Percentiles rank a stretch among this genome's conserved stretches.
Conservation (phyloP, 2,329 filamentous ascomycete species). For the Fusarium napiforme region DNA sequence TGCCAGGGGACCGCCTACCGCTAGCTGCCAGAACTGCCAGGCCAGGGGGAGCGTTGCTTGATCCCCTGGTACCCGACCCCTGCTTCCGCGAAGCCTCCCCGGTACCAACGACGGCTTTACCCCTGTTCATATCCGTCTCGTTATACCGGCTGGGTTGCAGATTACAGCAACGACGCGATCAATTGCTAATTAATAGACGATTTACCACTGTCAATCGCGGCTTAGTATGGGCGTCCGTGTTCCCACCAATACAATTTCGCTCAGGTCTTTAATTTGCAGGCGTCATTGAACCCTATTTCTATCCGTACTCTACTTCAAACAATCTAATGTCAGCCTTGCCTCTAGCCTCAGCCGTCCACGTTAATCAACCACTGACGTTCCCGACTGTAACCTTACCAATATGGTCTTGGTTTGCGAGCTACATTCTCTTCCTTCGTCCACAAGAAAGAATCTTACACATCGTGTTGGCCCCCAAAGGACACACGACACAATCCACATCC, state of each 20-base stretch:
- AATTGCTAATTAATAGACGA: constrained; percentile 17
- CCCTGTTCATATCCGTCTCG: constrained; percentile 32
- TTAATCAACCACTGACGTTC: constrained; percentile 1
- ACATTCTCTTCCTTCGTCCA: neutral
- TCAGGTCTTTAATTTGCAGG: constrained; percentile 14
- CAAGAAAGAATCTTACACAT: neutral
- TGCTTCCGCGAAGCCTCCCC: constrained; percentile 32
- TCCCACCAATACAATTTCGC: constrained; percentile 11
- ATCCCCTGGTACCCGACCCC: constrained; percentile 24
- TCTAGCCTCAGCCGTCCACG: constrained; percentile 2
- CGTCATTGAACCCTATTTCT: neutral
- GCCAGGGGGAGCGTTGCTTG: constrained; percentile 9
- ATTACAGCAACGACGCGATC: constrained; percentile 20
- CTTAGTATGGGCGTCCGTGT: constrained; percentile 7
- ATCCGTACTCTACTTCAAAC: neutral
- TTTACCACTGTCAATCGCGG: constrained; percentile 30
- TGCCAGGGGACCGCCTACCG: constrained; percentile 26
- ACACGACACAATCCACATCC: neutral
- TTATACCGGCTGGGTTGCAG: constrained; percentile 35
- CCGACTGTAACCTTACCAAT: constrained; percentile 2
- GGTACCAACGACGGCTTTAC: constrained; percentile 23
- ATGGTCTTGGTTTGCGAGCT: constrained; percentile 5
- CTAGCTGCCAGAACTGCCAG: constrained; percentile 31
- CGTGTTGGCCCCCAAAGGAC: neutral
- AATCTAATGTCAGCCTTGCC: constrained; percentile 13